phyloP scores from a whole-genome alignment of 371 early-diverging fungal species.

The Syncephalis fuscata region DNA sequence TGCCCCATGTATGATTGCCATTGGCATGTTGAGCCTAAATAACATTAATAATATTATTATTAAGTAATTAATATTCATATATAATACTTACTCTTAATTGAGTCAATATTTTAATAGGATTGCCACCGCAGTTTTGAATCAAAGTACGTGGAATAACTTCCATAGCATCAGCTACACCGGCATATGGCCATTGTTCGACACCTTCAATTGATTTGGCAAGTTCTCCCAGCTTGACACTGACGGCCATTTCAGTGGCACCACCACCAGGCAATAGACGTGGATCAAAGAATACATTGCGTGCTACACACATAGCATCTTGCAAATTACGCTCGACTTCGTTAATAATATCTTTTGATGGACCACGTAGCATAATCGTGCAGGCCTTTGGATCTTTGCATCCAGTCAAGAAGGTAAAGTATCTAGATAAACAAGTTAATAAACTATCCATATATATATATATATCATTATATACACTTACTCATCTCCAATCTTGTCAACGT shows the following conservation, averaged over 20 bases:
- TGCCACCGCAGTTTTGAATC: constrained; percentile 97
- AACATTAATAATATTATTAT: background rate
- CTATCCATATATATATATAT: constrained; percentile 2
- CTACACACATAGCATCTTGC: constrained; percentile 98
- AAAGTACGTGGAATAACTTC: constrained; percentile 98
- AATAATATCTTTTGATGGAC: constrained; percentile 96
- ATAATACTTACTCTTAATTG: constrained; percentile 52
- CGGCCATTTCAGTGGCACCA: constrained; percentile 99
- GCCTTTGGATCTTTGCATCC: constrained; percentile 97
- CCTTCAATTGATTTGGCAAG: constrained; percentile 83
- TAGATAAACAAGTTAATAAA: constrained; percentile 37
- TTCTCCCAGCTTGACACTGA: constrained; percentile 74
- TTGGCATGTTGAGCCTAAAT: constrained; percentile 76
- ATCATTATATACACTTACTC: constrained; percentile 33
- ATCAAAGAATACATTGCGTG: constrained; percentile 94
- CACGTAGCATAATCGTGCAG: constrained; percentile 96
- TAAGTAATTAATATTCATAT: background rate
- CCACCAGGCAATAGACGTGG: constrained; percentile 95
- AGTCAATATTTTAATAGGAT: constrained; percentile 87
- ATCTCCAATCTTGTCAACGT: constrained; percentile 96
- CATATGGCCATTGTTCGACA: constrained; percentile 92
- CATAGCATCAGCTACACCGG: constrained; percentile 87
- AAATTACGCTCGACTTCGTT: constrained; percentile 99
- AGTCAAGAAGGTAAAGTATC: constrained; percentile 86
- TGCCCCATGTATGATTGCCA: constrained; percentile 81